Base-by-base conservation (phyloP, 495 filamentous ascomycete genomes). In the Aspergillus leporis region DNA sequence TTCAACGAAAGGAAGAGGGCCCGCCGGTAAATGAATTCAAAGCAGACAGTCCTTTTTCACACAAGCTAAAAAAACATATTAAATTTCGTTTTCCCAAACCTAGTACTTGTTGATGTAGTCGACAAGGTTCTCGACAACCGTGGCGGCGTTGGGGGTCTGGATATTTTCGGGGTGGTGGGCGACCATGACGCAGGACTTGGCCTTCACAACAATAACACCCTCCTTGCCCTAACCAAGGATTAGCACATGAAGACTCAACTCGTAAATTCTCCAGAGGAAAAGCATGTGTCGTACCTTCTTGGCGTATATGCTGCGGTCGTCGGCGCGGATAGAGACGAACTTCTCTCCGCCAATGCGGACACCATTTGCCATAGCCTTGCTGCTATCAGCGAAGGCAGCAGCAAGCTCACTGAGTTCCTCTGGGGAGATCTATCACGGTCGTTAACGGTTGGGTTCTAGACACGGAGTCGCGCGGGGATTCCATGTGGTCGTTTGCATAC, bases 171-270 rank as follows among this genome's bases (percentile, higher is more conserved):
- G 80, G 81, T 96, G 88, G 79, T 96, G 91, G 64, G 83, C 88
- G 72, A 98, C 75, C 68, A 98, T 85, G 69, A 97, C 83, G 66
- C 91, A 89, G 75, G 93, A 88, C 53, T 75, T 85, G 62, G 93
- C 93, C 80, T 92, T 93, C 70, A 87, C 85, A 64, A 91, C 81
- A 66, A 87, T 75, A 64, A 94, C 73, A 58, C 94, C 94, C 64
- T 85, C 85, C 76, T 87, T 90, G 64, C 89, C 91, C 92, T 98
- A 61, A 10, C 60, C 18, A 34, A 10, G 36, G 28, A 32, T 46
- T 23, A 53, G 47, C 41, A 53, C 41, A 16, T 18, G 28, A 25
- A 51, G 51, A n/a, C 13, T 10, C 32, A 34, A 23, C 31, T 14
- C 30, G 36, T 52, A 34, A n/a, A 19, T 5, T 51, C 18, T 34